Percentiles rank a stretch among this genome's conserved stretches.
phyloP scores from a whole-genome alignment of 1,284 basidiomycete genomes.

The Cutaneotrichosporon sp. region DNA sequence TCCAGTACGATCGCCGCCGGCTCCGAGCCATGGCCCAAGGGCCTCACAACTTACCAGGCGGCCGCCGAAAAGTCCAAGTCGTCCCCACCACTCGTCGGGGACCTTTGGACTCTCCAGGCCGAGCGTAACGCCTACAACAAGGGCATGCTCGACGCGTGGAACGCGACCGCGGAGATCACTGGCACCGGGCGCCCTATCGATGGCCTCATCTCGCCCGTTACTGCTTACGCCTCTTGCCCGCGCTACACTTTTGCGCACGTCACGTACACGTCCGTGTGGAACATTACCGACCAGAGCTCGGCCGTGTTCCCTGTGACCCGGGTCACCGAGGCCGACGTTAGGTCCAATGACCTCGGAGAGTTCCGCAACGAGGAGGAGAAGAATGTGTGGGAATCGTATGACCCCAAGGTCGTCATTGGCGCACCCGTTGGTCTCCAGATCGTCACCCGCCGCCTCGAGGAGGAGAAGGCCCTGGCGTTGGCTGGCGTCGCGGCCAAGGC shows the following conservation, averaged over 20 bases:
- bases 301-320: slow-evolving; percentile 67
- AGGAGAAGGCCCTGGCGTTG: slow-evolving; percentile 44
- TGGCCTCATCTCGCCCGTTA: slow-evolving; percentile 39
- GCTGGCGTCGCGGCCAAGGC: slow-evolving; percentile 28
- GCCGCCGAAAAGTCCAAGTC: slow-evolving; percentile 21
- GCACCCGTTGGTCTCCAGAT: slow-evolving; percentile 70
- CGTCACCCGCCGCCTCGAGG: slow-evolving; percentile 65
- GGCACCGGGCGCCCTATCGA: slow-evolving; percentile 46
- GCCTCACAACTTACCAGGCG: slow-evolving; percentile 29
- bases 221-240: slow-evolving; percentile 35
- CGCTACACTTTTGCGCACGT: slow-evolving; percentile 36
- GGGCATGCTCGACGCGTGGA: slow-evolving; percentile 39
- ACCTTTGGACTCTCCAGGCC: slow-evolving; percentile 38
- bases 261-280: slow-evolving; percentile 45
- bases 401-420: slow-evolving; percentile 60
- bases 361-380: slow-evolving; percentile 59
- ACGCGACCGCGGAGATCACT: slow-evolving; percentile 30
- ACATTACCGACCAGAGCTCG: slow-evolving; percentile 42
- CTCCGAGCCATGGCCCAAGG: slow-evolving; percentile 39
- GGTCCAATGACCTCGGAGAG: slow-evolving; percentile 52
- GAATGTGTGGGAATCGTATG: slow-evolving; percentile 60
- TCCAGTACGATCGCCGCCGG: slow-evolving; percentile 27
- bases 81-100: slow-evolving; percentile 30
- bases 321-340: slow-evolving; percentile 56
- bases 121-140: slow-evolving; percentile 36